Percentiles rank a stretch among this genome's conserved stretches.
phyloP scores from a whole-genome alignment of 768 basidiomycete genomes.

The Boletus vermiculosoides region DNA sequence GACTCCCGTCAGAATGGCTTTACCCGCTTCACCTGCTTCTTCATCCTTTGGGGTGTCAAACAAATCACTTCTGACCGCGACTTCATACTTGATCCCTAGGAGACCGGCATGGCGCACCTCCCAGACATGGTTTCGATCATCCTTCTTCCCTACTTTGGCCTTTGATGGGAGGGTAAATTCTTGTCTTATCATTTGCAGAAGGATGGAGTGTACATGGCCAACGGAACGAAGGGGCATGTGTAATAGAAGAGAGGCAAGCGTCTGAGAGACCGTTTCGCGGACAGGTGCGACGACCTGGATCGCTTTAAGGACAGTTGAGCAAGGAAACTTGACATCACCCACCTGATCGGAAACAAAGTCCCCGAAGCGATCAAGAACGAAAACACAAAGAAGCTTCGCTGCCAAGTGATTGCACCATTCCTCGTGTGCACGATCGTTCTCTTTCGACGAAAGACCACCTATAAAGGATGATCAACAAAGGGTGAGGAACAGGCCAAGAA shows the following conservation, averaged over 20 bases:
- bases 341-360: slow-evolving; percentile 95
- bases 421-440: slow-evolving; percentile 71
- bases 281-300: slow-evolving; percentile 90
- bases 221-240: slow-evolving; percentile 85
- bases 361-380: slow-evolving; percentile 95
- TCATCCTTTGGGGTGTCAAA: slow-evolving; percentile 46
- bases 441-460: slow-evolving; percentile 52
- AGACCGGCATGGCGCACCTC: slow-evolving; percentile 98
- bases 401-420: slow-evolving; percentile 89
- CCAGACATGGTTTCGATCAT: slow-evolving; percentile 71
- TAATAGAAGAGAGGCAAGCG: slow-evolving; percentile 82
- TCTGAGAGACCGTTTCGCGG: slow-evolving; percentile 93
- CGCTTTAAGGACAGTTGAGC: not conserved
- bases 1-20: slow-evolving; percentile 69
- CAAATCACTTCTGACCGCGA: slow-evolving; percentile 87
- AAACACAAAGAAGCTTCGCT: slow-evolving; percentile 81
- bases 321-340: slow-evolving; percentile 7
- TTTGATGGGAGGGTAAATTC: slow-evolving; percentile 56
- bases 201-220: slow-evolving; percentile 73
- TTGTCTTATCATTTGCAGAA: slow-evolving; percentile 94
- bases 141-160: slow-evolving; percentile 33
- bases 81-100: slow-evolving; percentile 96
- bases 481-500: not conserved
- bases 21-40: slow-evolving; percentile 42
- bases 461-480: slow-evolving; percentile 4